Base-by-base conservation (phyloP, 768 basidiomycete genomes). In the Postia placenta region DNA sequence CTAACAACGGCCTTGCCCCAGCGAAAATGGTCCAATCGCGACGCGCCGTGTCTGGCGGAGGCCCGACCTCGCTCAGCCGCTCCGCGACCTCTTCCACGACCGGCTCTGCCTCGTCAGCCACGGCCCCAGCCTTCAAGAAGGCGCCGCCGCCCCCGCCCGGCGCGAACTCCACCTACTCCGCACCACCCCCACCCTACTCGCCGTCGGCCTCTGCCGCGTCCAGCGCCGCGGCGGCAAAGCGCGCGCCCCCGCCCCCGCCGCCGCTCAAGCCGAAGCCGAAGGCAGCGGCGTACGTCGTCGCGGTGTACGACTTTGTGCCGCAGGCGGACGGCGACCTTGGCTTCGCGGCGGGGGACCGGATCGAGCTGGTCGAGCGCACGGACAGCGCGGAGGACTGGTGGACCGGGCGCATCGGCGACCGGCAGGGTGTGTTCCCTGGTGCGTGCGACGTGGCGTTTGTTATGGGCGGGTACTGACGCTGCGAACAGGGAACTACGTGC, bases 301-400 rank as follows among this genome's bases (percentile, higher is more conserved):
- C 96, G 25, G 63, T 98, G 60, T 99, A 96, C 62, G 96, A 99
- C 66, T 99, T 95, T 63, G 76, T 74, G 28, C 92, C 96, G 17
- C 93, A 95, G 78, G 89, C 93, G 35, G 92, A 88, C 0, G 95
- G 95, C 1, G 95, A 98, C 67, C 70, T 98, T 48, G 86, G 85
- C 0, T 98, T 98, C 72, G 81, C 74, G 53, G 79, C 81, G 14
- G 95, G 95, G 14, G 94, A 97, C 66, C 74, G 78, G 56, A 97
- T 98, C 65, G 92, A 95, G 68, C 72, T 98, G 47, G 76, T 96
- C 28, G 85, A 93, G 66, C 80, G 79, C 66, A 83, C 85, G 15
- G 79, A 77, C 5, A 93, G 82, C 59, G 63, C 83, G 23, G 91
- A 98, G 63, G 94, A 98, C 62, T 97, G 94, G 94, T 98, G 95